phyloP scores from a whole-genome alignment of 805 yeast genomes.

The Maudiozyma saulgeensis region DNA sequence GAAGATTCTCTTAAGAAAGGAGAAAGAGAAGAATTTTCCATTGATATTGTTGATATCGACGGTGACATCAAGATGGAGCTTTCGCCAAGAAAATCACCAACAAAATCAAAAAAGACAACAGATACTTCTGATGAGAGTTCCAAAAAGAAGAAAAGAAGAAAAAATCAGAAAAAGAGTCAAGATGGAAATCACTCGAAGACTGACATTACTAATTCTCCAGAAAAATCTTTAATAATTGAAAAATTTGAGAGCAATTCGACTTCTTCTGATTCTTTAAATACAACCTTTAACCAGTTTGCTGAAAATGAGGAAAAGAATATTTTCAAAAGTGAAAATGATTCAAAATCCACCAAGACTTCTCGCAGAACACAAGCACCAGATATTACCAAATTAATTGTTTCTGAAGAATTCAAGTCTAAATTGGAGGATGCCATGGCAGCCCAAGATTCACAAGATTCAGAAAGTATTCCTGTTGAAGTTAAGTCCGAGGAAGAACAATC shows the following conservation, averaged over 20 bases:
- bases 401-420: slow-evolving; percentile 29
- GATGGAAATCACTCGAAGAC: not conserved
- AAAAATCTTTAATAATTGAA: slow-evolving; percentile 18
- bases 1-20: not conserved
- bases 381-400: slow-evolving; percentile 23
- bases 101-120: not conserved
- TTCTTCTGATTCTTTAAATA: slow-evolving; percentile 10
- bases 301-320: not conserved
- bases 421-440: slow-evolving; percentile 8
- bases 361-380: slow-evolving; percentile 23
- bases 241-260: slow-evolving; percentile 17
- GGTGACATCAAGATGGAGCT: slow-evolving; percentile 6
- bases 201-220: slow-evolving; percentile 15
- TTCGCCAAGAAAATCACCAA: not conserved
- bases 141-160: slow-evolving; percentile 4
- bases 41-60: slow-evolving; percentile 4
- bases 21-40: not conserved
- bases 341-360: not conserved
- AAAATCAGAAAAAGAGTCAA: slow-evolving; percentile 4
- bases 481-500: not conserved
- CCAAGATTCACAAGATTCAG: not conserved
- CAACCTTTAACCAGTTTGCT: not conserved
- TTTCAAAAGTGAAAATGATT: not conserved
- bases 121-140: not conserved
- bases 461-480: not conserved